These are phyloP conservation scores for Lentinula detonsa DNA, from an alignment of 768 basidiomycete genomes.

Conservation along the genomic window DNA sequence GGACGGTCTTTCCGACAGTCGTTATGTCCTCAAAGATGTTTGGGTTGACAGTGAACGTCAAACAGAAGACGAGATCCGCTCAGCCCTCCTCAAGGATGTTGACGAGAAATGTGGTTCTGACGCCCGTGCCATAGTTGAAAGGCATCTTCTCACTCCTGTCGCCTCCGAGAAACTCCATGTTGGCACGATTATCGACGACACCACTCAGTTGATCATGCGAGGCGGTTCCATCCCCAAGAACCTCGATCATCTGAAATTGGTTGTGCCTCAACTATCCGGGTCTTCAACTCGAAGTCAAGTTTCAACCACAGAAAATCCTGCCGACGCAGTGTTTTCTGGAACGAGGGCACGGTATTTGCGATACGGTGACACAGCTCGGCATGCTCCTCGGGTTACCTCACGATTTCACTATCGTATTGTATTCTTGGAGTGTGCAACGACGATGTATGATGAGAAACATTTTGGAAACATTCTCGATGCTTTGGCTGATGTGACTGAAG, in stretches of 20 bases:
- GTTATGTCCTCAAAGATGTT: no score
- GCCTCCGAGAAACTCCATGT: not conserved
- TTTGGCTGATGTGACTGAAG: not conserved
- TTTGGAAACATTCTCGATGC: not conserved
- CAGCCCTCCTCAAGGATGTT: not conserved
- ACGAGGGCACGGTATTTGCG: not conserved
- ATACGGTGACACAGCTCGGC: not conserved
- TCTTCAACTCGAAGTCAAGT: no score
- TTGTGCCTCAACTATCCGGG: not conserved
- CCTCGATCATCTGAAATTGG: not conserved
- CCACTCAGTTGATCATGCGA: not conserved
- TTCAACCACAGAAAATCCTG: not conserved
- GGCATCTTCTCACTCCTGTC: not conserved
- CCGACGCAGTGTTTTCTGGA: not conserved
- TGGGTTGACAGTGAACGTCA: not conserved
- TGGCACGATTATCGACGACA: not conserved
- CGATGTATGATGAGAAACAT: not conserved
- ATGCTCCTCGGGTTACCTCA: not conserved
- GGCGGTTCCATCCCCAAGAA: not conserved
- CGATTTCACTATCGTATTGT: not conserved
- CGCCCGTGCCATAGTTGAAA: not conserved
- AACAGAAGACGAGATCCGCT: not conserved
- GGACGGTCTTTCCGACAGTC: not conserved
- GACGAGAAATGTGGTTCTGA: not conserved
- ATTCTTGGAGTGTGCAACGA: not conserved